A percentile compares a stretch with the other conserved stretches of the same genome.
Conservation (phyloP, 305 asterid species). For the Nicotiana rustica region DNA sequence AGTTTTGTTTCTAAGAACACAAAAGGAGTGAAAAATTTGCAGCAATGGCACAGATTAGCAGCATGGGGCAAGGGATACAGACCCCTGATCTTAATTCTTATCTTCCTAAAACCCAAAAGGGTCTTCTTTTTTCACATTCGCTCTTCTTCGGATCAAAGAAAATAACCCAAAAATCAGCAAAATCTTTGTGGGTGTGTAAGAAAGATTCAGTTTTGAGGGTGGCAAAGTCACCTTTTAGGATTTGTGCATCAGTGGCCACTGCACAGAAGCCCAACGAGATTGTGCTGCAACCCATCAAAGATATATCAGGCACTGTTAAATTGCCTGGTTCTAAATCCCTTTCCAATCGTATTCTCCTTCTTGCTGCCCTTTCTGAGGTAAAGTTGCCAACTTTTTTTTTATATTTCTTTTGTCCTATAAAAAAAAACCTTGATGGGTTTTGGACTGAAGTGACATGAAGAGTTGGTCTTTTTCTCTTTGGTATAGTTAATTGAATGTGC, state of each 20-base stretch:
- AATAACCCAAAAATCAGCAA: conserved; percentile 46
- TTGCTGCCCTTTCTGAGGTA: conserved; percentile 97
- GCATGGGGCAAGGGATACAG: conserved; percentile 53
- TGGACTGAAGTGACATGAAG: conserved; percentile 12
- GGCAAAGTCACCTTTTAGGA: conserved; percentile 46
- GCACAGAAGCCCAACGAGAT: conserved; percentile 89
- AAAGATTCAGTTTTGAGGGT: conserved; percentile 56
- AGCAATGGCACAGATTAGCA: conserved; percentile 66
- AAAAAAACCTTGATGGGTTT: not conserved
- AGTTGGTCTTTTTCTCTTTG: not conserved
- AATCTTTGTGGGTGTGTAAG: conserved; percentile 50
- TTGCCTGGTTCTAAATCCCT: conserved; percentile 97
- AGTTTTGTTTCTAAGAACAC: conserved; percentile 1
- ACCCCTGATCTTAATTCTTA: conserved; percentile 54
- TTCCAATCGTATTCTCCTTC: conserved; percentile 94
- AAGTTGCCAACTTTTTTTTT: not conserved
- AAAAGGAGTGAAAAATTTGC: not conserved
- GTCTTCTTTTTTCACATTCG: conserved; percentile 49
- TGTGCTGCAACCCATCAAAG: conserved; percentile 85
- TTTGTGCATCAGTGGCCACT: conserved; percentile 71
- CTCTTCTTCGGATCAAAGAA: conserved; percentile 60
- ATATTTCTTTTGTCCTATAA: not conserved
- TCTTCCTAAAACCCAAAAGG: conserved; percentile 47
- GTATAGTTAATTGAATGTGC: not conserved
- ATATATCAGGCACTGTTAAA: conserved; percentile 86